phyloP scores from a whole-genome alignment of 257 asterid species.

The Rauvolfia tetraphylla region DNA sequence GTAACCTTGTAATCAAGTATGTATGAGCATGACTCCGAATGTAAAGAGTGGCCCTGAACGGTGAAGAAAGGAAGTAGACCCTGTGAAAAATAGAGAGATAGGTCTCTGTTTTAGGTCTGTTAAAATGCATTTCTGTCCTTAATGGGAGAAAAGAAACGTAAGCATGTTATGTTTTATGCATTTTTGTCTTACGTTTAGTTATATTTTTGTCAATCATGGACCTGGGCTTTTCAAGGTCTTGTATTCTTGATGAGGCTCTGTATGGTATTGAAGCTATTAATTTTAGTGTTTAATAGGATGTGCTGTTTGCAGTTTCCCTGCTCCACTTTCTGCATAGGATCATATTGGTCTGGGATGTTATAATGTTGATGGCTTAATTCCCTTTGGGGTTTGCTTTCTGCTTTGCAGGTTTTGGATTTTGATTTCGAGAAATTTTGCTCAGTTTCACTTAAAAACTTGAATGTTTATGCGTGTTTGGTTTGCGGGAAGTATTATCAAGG shows the following conservation, averaged over 20 bases:
- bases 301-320: neutral
- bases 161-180: neutral
- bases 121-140: too few relatives aligned
- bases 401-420: conserved; percentile 87
- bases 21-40: too few relatives aligned
- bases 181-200: neutral
- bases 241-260: neutral
- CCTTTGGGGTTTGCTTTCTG: neutral
- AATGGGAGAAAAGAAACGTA: neutral
- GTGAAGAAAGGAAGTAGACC: neutral
- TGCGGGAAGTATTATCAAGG: conserved; percentile 98
- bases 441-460: conserved; percentile 89
- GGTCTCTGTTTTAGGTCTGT: neutral
- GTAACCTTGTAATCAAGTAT: too few relatives aligned
- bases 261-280: neutral
- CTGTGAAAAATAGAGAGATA: neutral
- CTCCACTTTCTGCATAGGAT: neutral
- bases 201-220: neutral
- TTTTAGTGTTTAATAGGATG: neutral
- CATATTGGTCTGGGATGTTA: neutral
- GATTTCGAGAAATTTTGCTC: conserved; percentile 97
- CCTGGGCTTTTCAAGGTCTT: neutral
- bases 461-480: conserved; percentile 93
- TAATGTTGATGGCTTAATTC: neutral
- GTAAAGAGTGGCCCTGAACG: neutral